phyloP scores from a whole-genome alignment of 2,329 filamentous ascomycete genomes.

The Cladosporium sp. region DNA sequence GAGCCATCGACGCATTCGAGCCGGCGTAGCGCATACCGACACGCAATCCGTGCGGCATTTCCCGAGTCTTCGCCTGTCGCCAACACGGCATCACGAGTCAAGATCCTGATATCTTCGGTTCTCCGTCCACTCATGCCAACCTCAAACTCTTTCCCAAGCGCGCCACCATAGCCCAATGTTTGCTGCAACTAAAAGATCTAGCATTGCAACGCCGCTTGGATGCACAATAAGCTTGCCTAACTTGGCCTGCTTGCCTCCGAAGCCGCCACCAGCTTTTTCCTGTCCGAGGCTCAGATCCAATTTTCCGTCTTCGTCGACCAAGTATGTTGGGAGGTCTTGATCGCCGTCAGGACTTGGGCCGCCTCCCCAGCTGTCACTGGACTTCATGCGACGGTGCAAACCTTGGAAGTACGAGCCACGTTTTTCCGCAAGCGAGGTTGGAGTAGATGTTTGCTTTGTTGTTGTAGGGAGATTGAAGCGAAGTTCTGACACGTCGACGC shows the following conservation, averaged over 20 bases:
- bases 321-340: conserved; percentile 15
- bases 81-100: not conserved
- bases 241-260: conserved; percentile 81
- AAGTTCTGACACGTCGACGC: conserved; percentile 68
- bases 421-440: conserved; percentile 26
- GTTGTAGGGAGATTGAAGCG: conserved; percentile 78
- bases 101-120: too few species aligned
- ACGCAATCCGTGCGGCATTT: too few species aligned
- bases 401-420: conserved; percentile 15
- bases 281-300: conserved; percentile 73
- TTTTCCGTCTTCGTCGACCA: conserved; percentile 36
- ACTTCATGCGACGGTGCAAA: conserved; percentile 7
- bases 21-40: too few species aligned
- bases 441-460: conserved; percentile 25
- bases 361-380: conserved; percentile 10
- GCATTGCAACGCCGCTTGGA: conserved; percentile 89
- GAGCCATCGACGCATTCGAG: too few species aligned
- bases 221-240: conserved; percentile 88
- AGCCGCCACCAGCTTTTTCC: conserved; percentile 82
- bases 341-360: conserved; percentile 6
- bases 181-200: conserved; percentile 85
- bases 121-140: not conserved
- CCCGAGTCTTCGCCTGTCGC: too few species aligned
- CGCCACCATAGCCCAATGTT: conserved; percentile 95
- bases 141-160: conserved; percentile 59